Evolutionary conservation across 371 early-diverging fungal genomes (phyloP), one percentile per base, ranked within the genome.

Genomic region (Apophysomyces trapeziformis): DNA sequence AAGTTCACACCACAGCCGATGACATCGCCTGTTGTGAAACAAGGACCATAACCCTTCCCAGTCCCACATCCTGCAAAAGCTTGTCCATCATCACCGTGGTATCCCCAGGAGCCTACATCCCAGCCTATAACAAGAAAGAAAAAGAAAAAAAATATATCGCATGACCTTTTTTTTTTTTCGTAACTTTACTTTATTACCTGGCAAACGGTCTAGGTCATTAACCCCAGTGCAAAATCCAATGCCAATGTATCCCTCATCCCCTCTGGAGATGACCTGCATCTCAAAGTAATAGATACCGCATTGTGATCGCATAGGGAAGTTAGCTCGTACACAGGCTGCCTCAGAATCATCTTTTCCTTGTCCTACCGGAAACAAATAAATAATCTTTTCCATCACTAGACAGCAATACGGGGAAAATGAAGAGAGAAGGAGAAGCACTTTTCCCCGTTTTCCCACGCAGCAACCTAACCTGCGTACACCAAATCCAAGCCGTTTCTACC

Each of bases 1-100:
- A 96, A 95, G 77, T 98, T 93, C 43, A 99, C 77, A 18, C 96
- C 89, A 72, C 98, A 98, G 1, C 99, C 99, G 56, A 97, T 87
- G 0, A 89, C 84, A 75, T 99, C 99, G 14, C 94, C 95, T 0
- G 95, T 96, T 16, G 92, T 89, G 67, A 91, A 99, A 7, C 86
- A 86, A 12, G 98, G 99, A 0, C 99, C 99, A 71, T 91, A 99
- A 9, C 82, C 73, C 35, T 87, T 77, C 18, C 98, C 98, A 21
- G 82, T 87, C 4, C 94, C 95, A 7, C 89, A 85, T 44, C 93
- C 92, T 64, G 82, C 81, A 72, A 97, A 96, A 41, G 80, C 73
- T 63, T 91, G 79, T 12, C 99, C 99, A 75, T 99, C 98, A 76
- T 97, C 97, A 21, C 96, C 93, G 68, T 95, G 96, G 77, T 92